Evolutionary conservation across 352 stramenopile species (phyloP).

Genomic region (Phytopythium ostracodes): DNA sequence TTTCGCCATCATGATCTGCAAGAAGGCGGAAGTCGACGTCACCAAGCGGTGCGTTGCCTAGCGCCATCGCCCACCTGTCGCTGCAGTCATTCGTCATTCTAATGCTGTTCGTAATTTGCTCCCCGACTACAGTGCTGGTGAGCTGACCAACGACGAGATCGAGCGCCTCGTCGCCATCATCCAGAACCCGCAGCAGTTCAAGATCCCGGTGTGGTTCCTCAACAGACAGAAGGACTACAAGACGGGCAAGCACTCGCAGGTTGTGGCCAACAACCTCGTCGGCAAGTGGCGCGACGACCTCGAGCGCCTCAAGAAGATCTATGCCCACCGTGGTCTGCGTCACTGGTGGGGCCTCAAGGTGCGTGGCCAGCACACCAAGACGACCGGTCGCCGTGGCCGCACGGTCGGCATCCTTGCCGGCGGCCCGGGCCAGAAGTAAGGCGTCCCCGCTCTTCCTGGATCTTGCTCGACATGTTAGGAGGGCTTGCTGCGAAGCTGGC

Average conservation of each 20-base stretch:
- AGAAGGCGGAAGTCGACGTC: constrained; percentile 99
- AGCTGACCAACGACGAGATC: constrained; percentile 99
- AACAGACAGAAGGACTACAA: constrained; percentile 99
- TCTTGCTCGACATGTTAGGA: constrained; percentile 8
- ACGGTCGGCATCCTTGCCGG: constrained; percentile 73
- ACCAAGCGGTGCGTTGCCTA: constrained; percentile 87
- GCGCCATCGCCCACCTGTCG: neutral
- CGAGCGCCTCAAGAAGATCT: constrained; percentile 99
- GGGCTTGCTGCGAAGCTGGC: constrained; percentile 8
- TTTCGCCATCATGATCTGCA: constrained; percentile 96
- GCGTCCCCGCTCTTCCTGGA: neutral
- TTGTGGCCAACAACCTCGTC: constrained; percentile 98
- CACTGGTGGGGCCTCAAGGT: constrained; percentile 99
- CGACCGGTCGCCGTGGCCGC: constrained; percentile 93
- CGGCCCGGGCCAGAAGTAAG: constrained; percentile 64
- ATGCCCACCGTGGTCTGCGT: constrained; percentile 98
- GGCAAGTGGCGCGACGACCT: constrained; percentile 99
- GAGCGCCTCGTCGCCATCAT: constrained; percentile 99
- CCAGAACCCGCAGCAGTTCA: constrained; percentile 99
- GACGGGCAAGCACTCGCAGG: constrained; percentile 98
- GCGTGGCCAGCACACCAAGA: constrained; percentile 99
- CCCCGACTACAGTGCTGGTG: constrained; percentile 76
- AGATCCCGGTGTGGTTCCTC: constrained; percentile 99
- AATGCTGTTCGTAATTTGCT: neutral
- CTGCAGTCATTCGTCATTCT: neutral